Base-by-base conservation (phyloP, 805 yeast species). In the Kodamaea sagamina region DNA sequence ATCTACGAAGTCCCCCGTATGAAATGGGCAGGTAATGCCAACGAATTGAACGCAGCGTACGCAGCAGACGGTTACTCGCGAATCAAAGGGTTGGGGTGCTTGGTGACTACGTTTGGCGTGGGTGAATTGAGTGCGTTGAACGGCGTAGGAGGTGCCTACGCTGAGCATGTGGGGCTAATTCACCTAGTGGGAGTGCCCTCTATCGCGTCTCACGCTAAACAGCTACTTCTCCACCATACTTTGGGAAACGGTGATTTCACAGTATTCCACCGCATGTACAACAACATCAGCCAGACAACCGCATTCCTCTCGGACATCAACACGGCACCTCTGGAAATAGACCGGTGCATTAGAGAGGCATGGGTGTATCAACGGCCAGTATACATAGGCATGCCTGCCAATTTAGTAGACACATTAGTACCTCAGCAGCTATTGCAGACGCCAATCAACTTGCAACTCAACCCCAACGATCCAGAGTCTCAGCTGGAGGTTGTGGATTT, bases 21-120 rank as follows among this genome's bases (percentile, higher is more conserved):
- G 67, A 77, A 85, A 71, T 87, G 95, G 96, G 89, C 87, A 39
- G 96, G 95, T 58, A 86, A 87, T 65, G 86, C 93, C 62, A 87
- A 88, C 68, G 95, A 87, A 71, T 76, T 87, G 70, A 88, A 88
- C 64, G 93, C 95, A 35, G 86, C 93, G 32, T 85, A 84, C 55
- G 86, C 95, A 41, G 89, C 93, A 36, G 96, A 87, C 65, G 96
- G 95, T 51, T 87, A 87, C 71, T 82, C 92, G 42, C 73, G 96
- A 63, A 74, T 87, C 56, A 86, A 85, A 67, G 50, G 50, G 12
- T 43, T 50, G 17, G 45, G 42, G 1, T 43, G 51, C 22, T 27
- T 50, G 44, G 46, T 50, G 18, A 50, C 54, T 8, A 50, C 52
- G 10, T 50, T 50, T 24, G 54, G 52, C 2, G 54, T 48, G 2